Evolutionary conservation across 2,329 filamentous ascomycete species (phyloP), one percentile per base, ranked within the genome.

Genomic region (Pseudogymnoascus sp.): DNA sequence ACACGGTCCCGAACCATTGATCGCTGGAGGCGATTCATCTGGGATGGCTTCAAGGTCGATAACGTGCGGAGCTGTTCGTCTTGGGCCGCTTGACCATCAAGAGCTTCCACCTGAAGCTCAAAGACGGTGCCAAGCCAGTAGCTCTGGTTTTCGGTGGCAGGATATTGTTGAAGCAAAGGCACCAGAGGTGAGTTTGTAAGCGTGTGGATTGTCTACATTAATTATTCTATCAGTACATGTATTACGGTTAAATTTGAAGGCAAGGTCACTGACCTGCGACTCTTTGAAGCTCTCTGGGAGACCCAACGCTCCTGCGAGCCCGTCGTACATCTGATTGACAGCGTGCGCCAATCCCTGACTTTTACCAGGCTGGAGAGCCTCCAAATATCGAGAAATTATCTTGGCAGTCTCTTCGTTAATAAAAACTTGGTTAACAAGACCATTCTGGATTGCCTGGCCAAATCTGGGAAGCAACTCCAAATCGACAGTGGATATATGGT

Each of bases 11-110:
- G 77, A 4, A 84, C 74, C 35, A 78, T 74, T 1, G 84, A 85
- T 61, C 84, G 76, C 68, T 87, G 82, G 6, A 87, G 73, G 6
- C 84, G 77, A 62, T 79, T 85, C 63, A 86, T 71, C 34, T 69
- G 65, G n/a, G 67, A 69, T 1, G 75, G 74, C 5, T 79, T 80
- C 4, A 84, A 71, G 57, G 79, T 79, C 12, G 76, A 73, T 12
- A 68, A 38, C 1, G 75, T 71, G 37, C 74, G 74, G 56, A 76
- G 75, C 57, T 75, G 73, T 12, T 67, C 67, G 3, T 73, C 71
- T 57, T 83, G 71, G 2, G 68, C 71, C 7, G 72, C 70, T 56
- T 75, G 72, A 3, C 79, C 73, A 34, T 63, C 64, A 34, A 75
- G 72, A 1, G 83, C 68, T 3, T 78, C 74, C 10, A 74, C 66